Evolutionary conservation across 1,139 yeast species (phyloP).

Genomic region (Yamadazyma epiphylla): DNA sequence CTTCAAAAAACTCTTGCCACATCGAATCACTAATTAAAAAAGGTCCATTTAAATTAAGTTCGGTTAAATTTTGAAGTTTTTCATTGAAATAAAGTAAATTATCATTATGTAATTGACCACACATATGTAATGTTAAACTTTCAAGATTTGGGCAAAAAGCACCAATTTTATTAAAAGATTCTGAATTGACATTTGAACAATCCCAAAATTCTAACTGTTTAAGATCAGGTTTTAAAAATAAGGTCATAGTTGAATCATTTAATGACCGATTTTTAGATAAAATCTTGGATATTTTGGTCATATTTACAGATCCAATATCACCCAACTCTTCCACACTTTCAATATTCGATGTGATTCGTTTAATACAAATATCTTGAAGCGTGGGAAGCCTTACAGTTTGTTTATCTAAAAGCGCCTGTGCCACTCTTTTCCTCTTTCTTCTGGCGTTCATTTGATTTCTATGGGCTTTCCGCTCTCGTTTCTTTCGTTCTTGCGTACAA

Average conservation of each 20-base stretch:
- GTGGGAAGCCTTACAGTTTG: conserved; percentile 61
- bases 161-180: conserved; percentile 66
- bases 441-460: conserved; percentile 60
- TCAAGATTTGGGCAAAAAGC: conserved; percentile 75
- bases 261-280: conserved; percentile 78
- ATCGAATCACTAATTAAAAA: conserved; percentile 70
- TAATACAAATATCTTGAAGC: conserved; percentile 78
- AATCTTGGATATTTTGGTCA: conserved; percentile 67
- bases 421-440: conserved; percentile 70
- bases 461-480: conserved; percentile 41
- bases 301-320: conserved; percentile 66
- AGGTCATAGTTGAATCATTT: conserved; percentile 62
- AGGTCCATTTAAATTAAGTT: conserved; percentile 75
- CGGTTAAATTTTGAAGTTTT: conserved; percentile 51
- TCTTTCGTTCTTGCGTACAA: conserved; percentile 50
- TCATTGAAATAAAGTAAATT: conserved; percentile 60
- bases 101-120: conserved; percentile 86
- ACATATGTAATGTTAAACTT: conserved; percentile 72
- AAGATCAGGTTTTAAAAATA: conserved; percentile 64
- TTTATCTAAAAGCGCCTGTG: conserved; percentile 78
- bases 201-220: conserved; percentile 77
- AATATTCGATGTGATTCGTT: conserved; percentile 66
- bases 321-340: conserved; percentile 75
- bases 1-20: conserved; percentile 74
- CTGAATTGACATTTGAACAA: conserved; percentile 74